Conservation (phyloP, 345 rosid genomes). For the Sonneratia caseolaris region DNA sequence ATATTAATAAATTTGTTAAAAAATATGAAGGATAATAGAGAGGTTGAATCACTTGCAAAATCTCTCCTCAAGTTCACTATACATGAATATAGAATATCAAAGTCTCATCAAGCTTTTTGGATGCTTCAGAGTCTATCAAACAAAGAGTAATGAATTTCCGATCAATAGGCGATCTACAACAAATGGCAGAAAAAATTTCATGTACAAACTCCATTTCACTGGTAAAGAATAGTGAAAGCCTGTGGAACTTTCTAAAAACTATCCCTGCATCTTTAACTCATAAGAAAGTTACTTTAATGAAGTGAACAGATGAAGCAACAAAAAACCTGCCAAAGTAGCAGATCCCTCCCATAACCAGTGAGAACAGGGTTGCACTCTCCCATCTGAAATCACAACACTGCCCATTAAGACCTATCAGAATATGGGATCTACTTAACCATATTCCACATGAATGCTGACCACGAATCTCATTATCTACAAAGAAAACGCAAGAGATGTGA, state of each 20-base stretch:
- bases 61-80: not conserved
- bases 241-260: not conserved
- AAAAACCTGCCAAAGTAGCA: slow-evolving; percentile 88
- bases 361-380: slow-evolving; percentile 72
- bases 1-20: not conserved
- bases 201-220: not conserved
- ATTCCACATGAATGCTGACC: not conserved
- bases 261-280: not conserved
- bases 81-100: not conserved
- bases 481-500: slow-evolving; percentile 8
- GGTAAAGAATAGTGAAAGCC: not conserved
- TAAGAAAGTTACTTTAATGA: not conserved
- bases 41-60: not conserved
- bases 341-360: slow-evolving; percentile 61
- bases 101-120: not conserved
- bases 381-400: slow-evolving; percentile 63
- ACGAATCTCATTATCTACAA: not conserved
- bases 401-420: slow-evolving; percentile 22
- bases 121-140: not conserved
- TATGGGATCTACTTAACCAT: slow-evolving; percentile 9
- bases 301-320: slow-evolving; percentile 1
- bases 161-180: not conserved
- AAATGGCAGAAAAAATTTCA: not conserved
- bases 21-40: not conserved
- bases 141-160: not conserved